phyloP scores from a whole-genome alignment of 1,284 basidiomycete species.

The Sutorius eximius region DNA sequence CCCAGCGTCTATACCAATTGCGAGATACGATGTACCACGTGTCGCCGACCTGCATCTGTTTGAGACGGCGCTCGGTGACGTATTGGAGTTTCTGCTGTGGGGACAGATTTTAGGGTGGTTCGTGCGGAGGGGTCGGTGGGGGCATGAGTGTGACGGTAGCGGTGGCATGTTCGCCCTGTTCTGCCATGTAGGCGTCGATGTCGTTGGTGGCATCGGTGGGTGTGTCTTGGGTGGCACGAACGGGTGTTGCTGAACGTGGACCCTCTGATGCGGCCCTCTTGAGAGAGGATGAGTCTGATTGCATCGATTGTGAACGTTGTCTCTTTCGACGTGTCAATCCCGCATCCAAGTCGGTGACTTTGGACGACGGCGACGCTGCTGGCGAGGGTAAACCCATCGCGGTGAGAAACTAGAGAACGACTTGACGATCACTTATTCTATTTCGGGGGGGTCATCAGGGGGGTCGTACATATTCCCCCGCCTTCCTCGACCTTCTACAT shows the following conservation, averaged over 20 bases:
- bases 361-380: conserved; percentile 34
- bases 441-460: conserved; percentile 5
- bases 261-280: conserved; percentile 71
- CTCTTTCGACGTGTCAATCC: conserved; percentile 40
- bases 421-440: neutral
- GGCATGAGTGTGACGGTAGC: conserved; percentile 23
- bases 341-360: conserved; percentile 26
- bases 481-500: conserved; percentile 7
- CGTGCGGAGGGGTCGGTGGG: conserved; percentile 24
- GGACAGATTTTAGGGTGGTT: conserved; percentile 31
- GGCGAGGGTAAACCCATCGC: conserved; percentile 37
- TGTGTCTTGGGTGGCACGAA: conserved; percentile 43
- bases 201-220: conserved; percentile 30
- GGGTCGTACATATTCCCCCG: conserved; percentile 2
- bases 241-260: conserved; percentile 42
- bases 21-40: conserved; percentile 77
- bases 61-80: conserved; percentile 48
- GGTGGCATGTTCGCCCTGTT: conserved; percentile 53
- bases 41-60: conserved; percentile 61
- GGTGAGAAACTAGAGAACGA: conserved; percentile 11
- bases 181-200: conserved; percentile 73
- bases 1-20: conserved; percentile 75
- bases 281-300: conserved; percentile 59
- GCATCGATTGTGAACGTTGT: conserved; percentile 51
- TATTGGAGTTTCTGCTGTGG: conserved; percentile 48